Evolutionary conservation across 2,329 filamentous ascomycete species (phyloP).

Genomic region (Pseudofabraea citricarpa): DNA sequence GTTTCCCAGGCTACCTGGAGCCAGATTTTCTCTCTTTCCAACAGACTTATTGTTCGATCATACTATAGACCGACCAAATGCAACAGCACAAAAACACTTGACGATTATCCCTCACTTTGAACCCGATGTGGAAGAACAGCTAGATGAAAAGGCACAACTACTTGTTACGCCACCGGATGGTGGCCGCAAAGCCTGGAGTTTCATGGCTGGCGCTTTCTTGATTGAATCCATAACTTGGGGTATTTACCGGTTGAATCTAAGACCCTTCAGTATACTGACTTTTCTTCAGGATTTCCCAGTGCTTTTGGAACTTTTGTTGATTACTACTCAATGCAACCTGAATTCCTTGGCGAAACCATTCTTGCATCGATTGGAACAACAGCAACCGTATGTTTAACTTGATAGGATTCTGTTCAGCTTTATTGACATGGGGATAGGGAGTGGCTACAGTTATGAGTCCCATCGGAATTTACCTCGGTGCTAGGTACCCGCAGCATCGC

Average conservation of each 20-base stretch:
- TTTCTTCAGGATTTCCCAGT: background rate
- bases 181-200: slow-evolving; percentile 48
- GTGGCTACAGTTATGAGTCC: background rate
- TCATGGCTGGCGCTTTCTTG: slow-evolving; percentile 35
- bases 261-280: background rate
- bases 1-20: no score
- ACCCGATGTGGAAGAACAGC: no score
- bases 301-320: background rate
- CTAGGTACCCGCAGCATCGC: background rate
- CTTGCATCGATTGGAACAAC: background rate
- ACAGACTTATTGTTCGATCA: no score
- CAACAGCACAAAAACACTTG: no score
- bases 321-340: background rate
- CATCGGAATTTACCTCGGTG: background rate
- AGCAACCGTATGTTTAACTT: background rate
- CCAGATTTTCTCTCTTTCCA: no score
- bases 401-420: background rate
- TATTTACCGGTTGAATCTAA: background rate
- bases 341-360: background rate
- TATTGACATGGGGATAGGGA: background rate
- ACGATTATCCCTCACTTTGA: no score
- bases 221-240: background rate
- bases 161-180: slow-evolving; percentile 49
- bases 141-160: no score
- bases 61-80: no score